phyloP scores from a whole-genome alignment of 1,139 yeast genomes.

The Geotrichum aggregatum region DNA sequence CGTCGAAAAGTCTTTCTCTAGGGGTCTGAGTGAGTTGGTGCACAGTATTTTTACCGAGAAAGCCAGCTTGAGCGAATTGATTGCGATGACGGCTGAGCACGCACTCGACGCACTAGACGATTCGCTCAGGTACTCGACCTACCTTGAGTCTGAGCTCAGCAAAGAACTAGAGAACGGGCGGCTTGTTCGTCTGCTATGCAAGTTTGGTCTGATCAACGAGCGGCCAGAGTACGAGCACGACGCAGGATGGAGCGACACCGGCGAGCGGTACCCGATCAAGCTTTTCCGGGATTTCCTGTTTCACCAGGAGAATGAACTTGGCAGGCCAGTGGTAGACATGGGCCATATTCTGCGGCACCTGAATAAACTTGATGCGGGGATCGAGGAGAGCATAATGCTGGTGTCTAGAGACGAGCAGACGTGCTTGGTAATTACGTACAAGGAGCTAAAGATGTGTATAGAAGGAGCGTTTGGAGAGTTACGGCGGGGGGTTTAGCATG shows the following conservation, averaged over 20 bases:
- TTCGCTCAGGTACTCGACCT: slow-evolving; percentile 57
- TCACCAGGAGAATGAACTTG: slow-evolving; percentile 67
- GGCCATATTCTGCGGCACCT: slow-evolving; percentile 73
- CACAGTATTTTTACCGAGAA: slow-evolving; percentile 19
- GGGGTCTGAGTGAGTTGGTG: slow-evolving; percentile 26
- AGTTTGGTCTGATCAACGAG: slow-evolving; percentile 73
- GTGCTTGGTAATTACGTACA: slow-evolving; percentile 74
- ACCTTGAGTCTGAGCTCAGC: slow-evolving; percentile 59
- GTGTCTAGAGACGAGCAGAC: slow-evolving; percentile 80
- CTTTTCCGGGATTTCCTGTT: slow-evolving; percentile 82
- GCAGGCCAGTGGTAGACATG: slow-evolving; percentile 74
- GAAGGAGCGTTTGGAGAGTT: slow-evolving; percentile 68
- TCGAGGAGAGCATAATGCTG: slow-evolving; percentile 73
- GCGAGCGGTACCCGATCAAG: slow-evolving; percentile 68
- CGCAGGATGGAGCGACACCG: slow-evolving; percentile 67
- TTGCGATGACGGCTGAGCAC: slow-evolving; percentile 28
- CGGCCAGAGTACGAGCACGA: slow-evolving; percentile 62
- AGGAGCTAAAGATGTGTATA: slow-evolving; percentile 68
- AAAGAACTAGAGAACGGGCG: slow-evolving; percentile 86
- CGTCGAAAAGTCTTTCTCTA: slow-evolving; percentile 23
- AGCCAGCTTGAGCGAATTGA: slow-evolving; percentile 16
- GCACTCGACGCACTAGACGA: slow-evolving; percentile 43
- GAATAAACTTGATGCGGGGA: slow-evolving; percentile 90
- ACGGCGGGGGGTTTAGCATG: slow-evolving; percentile 9
- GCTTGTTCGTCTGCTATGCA: slow-evolving; percentile 72